Percentiles rank a stretch among this genome's conserved stretches.
Conservation (phyloP, 2,329 filamentous ascomycete genomes). For the Claviceps citrina region DNA sequence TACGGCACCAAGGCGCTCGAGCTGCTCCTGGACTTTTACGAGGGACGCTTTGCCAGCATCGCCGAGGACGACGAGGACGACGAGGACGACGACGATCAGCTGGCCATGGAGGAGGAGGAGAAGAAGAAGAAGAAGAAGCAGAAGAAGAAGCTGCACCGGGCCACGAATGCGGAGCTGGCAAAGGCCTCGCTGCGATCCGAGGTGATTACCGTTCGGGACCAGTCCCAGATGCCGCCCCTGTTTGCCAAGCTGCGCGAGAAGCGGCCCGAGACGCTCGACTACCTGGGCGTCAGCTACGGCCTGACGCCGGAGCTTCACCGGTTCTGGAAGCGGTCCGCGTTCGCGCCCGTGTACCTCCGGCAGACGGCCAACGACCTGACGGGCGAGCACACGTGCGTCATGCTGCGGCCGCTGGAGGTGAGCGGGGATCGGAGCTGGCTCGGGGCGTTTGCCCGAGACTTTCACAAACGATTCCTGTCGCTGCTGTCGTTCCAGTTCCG, state of each 20-base stretch:
- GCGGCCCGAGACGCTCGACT: conserved; percentile 67
- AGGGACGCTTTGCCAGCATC: conserved; percentile 76
- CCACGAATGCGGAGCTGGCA: conserved; percentile 70
- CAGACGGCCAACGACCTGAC: conserved; percentile 95
- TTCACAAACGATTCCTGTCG: conserved; percentile 82
- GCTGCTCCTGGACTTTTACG: conserved; percentile 82
- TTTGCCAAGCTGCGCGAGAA: conserved; percentile 80
- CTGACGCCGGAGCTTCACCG: conserved; percentile 76
- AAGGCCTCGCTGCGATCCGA: conserved; percentile 65
- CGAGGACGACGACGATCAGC: conserved; percentile 33
- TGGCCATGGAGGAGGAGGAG: conserved; percentile 35
- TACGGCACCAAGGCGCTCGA: conserved; percentile 83
- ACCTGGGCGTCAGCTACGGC: conserved; percentile 89
- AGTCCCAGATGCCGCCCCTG: conserved; percentile 79
- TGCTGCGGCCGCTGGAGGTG: conserved; percentile 66
- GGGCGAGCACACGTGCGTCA: conserved; percentile 93
- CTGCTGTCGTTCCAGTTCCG: conserved; percentile 89
- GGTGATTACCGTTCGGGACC: conserved; percentile 79
- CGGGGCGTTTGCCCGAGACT: conserved; percentile 79
- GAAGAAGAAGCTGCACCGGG: conserved; percentile 58
- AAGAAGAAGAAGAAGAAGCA: too few species aligned
- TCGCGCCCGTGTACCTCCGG: conserved; percentile 80
- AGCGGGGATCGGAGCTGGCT: conserved; percentile 68
- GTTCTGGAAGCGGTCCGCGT: conserved; percentile 86
- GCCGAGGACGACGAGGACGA: conserved; percentile 55